Base-by-base conservation (phyloP, 441 rosid genomes). In the Breynia disticha region DNA sequence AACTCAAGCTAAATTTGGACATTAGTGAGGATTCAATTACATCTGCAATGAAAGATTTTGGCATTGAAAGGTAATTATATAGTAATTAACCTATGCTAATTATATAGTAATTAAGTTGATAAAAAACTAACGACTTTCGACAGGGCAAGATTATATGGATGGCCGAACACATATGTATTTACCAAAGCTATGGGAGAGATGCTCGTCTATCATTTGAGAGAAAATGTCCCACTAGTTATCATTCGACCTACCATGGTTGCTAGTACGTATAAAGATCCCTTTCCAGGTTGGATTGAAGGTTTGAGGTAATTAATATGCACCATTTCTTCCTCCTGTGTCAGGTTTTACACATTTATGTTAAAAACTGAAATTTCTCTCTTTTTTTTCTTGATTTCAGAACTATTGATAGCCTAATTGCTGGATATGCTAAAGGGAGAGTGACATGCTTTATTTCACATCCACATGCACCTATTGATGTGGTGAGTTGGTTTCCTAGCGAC, bases 401-500 rank as follows among this genome's bases (percentile, higher is more conserved):
- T 12, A 68, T 90, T 61, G 97, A 90, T 55, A 80, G 95, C 62
- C 41, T 90, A 13, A 76, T 79, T n/a, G 72, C 69, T 56, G 80
- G 81, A 32, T 90, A 79, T 46, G 97, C 79, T 0, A 90, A 72
- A 69, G 97, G 97, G 51, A 79, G 60, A 55, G 57, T 90, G 16
- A 62, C 72, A 17, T 81, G 83, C 71, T 83, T 90, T 55, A 74
- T 84, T 5, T 79, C 77, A 20, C 73, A 72, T 58, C 13, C 73
- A 4, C 56, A 60, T 2, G 52, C 75, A 18, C 46, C 70, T 20
- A 47, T 77, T 65, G 97, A 90, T 60, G 76, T 77, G 71, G 97
- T 90, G 50, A 74, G 84, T 56, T 16, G n/a, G n/a, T n/a, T n/a
- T n/a, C n/a, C n/a, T n/a, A n/a, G n/a, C n/a, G n/a, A n/a, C n/a